Evolutionary conservation across 768 basidiomycete species (phyloP).

Genomic region (Polyporus arcularius): DNA sequence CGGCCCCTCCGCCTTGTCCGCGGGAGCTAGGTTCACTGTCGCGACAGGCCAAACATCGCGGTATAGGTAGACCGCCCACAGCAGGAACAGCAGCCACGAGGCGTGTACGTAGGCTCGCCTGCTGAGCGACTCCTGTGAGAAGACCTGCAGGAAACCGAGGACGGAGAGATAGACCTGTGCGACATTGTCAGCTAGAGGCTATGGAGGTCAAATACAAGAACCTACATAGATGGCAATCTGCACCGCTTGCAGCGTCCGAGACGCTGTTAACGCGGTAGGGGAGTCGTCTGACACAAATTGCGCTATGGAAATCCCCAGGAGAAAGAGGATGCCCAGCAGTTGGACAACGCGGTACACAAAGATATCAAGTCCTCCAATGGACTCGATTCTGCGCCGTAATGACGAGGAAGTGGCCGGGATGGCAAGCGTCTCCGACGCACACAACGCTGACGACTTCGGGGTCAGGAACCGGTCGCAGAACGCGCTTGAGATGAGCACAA

Average conservation of each 20-base stretch:
- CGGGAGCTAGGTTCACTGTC: constrained; percentile 34
- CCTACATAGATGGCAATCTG: constrained; percentile 17
- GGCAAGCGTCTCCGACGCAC: background rate
- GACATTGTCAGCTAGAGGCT: background rate
- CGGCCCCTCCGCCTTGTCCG: constrained; percentile 34
- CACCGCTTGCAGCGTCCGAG: constrained; percentile 34
- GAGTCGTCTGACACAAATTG: constrained; percentile 20
- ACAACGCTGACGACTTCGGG: constrained; percentile 28
- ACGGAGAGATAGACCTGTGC: constrained; percentile 37
- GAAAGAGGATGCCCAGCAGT: constrained; percentile 30
- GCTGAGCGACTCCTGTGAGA: constrained; percentile 27
- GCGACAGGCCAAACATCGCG: constrained; percentile 42
- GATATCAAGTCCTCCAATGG: constrained; percentile 35
- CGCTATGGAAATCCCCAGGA: constrained; percentile 37
- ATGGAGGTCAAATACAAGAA: background rate
- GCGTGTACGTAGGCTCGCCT: constrained; percentile 33
- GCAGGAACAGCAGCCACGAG: constrained; percentile 33
- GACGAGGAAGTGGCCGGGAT: background rate
- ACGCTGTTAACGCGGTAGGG: constrained; percentile 29
- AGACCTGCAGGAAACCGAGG: constrained; percentile 31
- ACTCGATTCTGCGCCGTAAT: background rate
- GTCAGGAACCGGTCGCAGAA: constrained; percentile 21
- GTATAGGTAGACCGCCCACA: constrained; percentile 38
- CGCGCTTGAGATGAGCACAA: constrained; percentile 7
- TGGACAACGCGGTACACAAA: constrained; percentile 36